A percentile compares a stretch with the other conserved stretches of the same genome.
These are phyloP conservation scores for Monilinia polystroma DNA, from an alignment of 2,329 filamentous ascomycete genomes.

Conservation along the genomic window DNA sequence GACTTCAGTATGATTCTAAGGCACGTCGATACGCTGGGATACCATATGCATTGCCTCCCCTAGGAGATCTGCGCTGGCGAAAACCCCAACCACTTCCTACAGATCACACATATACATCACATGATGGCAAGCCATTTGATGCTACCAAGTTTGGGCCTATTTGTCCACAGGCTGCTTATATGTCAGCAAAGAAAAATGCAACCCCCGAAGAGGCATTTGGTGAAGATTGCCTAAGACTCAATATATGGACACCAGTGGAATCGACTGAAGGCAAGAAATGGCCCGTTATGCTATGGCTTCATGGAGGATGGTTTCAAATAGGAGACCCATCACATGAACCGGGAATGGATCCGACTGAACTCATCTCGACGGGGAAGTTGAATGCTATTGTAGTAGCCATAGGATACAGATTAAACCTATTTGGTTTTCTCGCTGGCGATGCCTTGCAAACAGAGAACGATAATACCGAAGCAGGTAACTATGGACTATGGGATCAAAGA, in stretches of 20 bases:
- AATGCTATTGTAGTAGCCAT: slow-evolving; percentile 24
- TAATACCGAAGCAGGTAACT: slow-evolving; percentile 30
- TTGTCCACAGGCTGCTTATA: slow-evolving; percentile 43
- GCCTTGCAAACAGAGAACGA: slow-evolving; percentile 47
- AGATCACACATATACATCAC: slow-evolving; percentile 37
- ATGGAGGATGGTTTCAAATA: slow-evolving; percentile 51
- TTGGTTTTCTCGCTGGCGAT: slow-evolving; percentile 40
- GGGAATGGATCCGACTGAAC: slow-evolving; percentile 47
- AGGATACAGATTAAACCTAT: slow-evolving; percentile 37
- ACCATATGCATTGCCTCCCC: slow-evolving; percentile 36
- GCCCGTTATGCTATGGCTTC: slow-evolving; percentile 41
- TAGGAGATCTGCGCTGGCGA: slow-evolving; percentile 32
- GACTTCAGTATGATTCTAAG: slow-evolving; percentile 42
- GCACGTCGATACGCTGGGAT: slow-evolving; percentile 40
- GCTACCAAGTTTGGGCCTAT: slow-evolving; percentile 43
- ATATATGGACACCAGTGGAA: slow-evolving; percentile 48
- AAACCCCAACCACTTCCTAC: slow-evolving; percentile 39
- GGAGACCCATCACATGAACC: slow-evolving; percentile 46
- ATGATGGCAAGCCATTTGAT: slow-evolving; percentile 40
- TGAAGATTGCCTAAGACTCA: slow-evolving; percentile 52
- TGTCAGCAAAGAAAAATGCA: slow-evolving; percentile 33
- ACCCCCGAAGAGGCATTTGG: slow-evolving; percentile 38
- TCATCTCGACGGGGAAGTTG: slow-evolving; percentile 39
- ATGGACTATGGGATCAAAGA: slow-evolving; percentile 61
- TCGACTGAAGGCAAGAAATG: slow-evolving; percentile 13